Conservation (phyloP, 2,329 filamentous ascomycete genomes). For the Botrytis elliptica region DNA sequence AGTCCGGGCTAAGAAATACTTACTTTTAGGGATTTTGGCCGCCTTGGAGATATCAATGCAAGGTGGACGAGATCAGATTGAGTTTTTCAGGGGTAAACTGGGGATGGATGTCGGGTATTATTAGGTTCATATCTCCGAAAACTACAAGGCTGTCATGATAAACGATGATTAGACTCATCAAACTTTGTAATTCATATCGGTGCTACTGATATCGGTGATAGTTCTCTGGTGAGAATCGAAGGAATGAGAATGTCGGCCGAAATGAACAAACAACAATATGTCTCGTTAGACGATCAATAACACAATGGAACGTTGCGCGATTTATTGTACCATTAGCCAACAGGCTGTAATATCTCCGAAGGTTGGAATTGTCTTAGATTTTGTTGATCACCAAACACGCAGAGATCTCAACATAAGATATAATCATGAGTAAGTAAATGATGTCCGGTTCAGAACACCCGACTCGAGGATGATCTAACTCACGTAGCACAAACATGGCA, state of each 20-base stretch:
- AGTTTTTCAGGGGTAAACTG: slow-evolving; percentile 13
- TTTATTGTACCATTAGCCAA: not conserved
- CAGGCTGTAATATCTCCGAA: not conserved
- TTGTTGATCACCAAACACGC: not conserved
- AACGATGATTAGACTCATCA: slow-evolving; percentile 1
- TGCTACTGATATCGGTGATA: not conserved
- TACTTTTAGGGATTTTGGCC: not conserved
- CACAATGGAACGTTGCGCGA: not conserved
- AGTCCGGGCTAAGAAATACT: slow-evolving; percentile 5
- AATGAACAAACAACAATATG: not conserved
- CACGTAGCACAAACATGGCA: not conserved
- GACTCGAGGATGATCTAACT: slow-evolving; percentile 3
- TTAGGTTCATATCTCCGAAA: slow-evolving; percentile 14
- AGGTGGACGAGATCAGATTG: slow-evolving; percentile 9
- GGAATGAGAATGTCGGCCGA: not conserved
- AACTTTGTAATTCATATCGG: not conserved
- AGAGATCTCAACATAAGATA: slow-evolving; percentile 5
- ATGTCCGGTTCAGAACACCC: not conserved
- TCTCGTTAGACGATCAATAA: not conserved
- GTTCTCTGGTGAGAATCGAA: not conserved
- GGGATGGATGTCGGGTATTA: slow-evolving; percentile 13
- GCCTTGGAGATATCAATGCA: not conserved
- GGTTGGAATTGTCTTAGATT: not conserved
- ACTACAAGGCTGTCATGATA: not conserved
- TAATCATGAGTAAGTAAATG: not conserved